Evolutionary conservation across 371 early-diverging fungal genomes (phyloP).

Genomic region (Sporodiniella umbellata): DNA sequence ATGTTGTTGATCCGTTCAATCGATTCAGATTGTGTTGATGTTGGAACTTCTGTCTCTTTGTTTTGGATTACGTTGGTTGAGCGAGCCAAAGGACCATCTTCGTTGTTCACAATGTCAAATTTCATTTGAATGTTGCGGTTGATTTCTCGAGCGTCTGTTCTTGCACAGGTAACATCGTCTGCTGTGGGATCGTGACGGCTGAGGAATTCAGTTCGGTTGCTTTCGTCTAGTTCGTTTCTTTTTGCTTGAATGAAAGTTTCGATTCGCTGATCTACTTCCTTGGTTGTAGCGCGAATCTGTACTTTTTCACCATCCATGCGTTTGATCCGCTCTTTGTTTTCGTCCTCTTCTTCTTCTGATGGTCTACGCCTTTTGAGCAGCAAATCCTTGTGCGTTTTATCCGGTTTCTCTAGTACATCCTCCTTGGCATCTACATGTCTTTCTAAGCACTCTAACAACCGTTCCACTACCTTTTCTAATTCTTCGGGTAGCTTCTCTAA

Average conservation of each 20-base stretch:
- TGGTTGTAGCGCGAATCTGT: constrained; percentile 43
- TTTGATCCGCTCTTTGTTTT: constrained; percentile 26
- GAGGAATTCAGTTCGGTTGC: constrained; percentile 69
- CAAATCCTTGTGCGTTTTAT: constrained; percentile 8
- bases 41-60: background rate
- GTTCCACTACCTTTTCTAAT: constrained; percentile 34
- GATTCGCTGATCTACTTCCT: constrained; percentile 49
- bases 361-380: constrained; percentile 23
- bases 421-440: constrained; percentile 34
- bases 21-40: constrained; percentile 15
- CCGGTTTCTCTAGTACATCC: constrained; percentile 8
- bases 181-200: constrained; percentile 38
- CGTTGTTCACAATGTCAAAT: constrained; percentile 72
- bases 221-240: constrained; percentile 63
- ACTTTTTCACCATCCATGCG: constrained; percentile 41
- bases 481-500: constrained; percentile 29
- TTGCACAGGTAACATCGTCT: constrained; percentile 55
- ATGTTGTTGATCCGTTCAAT: constrained; percentile 58
- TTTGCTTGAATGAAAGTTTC: constrained; percentile 58
- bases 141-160: constrained; percentile 69
- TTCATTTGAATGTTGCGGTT: constrained; percentile 84
- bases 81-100: constrained; percentile 70
- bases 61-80: constrained; percentile 24
- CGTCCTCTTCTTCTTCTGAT: constrained; percentile 9
- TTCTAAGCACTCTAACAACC: constrained; percentile 31